Percentiles rank a stretch among this genome's conserved stretches.
These are phyloP conservation scores for Rachicladosporium sp. DNA, from an alignment of 2,329 filamentous ascomycete species.

Conservation along the genomic window DNA sequence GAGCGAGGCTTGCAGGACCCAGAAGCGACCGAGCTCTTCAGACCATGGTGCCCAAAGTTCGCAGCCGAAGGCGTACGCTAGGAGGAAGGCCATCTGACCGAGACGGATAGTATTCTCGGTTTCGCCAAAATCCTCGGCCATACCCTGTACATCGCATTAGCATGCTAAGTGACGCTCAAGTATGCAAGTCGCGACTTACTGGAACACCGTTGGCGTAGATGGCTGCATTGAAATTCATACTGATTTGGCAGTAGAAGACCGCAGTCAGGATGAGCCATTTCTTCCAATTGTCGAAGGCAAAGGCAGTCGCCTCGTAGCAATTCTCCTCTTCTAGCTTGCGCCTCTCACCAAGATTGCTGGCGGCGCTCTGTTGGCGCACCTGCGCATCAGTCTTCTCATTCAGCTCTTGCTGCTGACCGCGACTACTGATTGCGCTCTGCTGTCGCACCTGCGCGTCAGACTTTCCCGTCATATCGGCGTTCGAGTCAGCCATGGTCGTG, in stretches of 20 bases:
- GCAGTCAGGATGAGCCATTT: slow-evolving; percentile 37
- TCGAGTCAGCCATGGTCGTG: neutral
- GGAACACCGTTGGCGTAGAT: slow-evolving; percentile 35
- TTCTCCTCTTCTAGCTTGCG: slow-evolving; percentile 10
- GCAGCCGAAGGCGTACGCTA: slow-evolving; percentile 35
- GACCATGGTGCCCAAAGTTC: slow-evolving; percentile 41
- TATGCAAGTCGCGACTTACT: too few relatives aligned
- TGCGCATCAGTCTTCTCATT: slow-evolving; percentile 4
- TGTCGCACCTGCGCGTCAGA: slow-evolving; percentile 2
- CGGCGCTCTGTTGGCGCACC: slow-evolving; percentile 1
- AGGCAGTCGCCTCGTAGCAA: slow-evolving; percentile 29
- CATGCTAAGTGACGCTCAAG: too few relatives aligned
- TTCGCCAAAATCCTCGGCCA: slow-evolving; percentile 30
- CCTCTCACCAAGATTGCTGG: slow-evolving; percentile 6
- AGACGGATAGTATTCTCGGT: slow-evolving; percentile 29
- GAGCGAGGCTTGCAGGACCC: slow-evolving; percentile 34
- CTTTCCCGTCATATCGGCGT: slow-evolving; percentile 1
- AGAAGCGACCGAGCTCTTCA: slow-evolving; percentile 37
- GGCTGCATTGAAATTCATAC: slow-evolving; percentile 40
- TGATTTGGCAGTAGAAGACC: slow-evolving; percentile 37
- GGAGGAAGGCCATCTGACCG: slow-evolving; percentile 33
- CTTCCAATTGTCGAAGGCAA: slow-evolving; percentile 31
- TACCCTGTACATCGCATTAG: slow-evolving; percentile 9
- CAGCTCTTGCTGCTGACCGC: neutral
- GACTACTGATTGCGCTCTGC: slow-evolving; percentile 3